phyloP scores from a whole-genome alignment of 202 grass and related monocot genomes.

The Miscanthus sacchariflorus region DNA sequence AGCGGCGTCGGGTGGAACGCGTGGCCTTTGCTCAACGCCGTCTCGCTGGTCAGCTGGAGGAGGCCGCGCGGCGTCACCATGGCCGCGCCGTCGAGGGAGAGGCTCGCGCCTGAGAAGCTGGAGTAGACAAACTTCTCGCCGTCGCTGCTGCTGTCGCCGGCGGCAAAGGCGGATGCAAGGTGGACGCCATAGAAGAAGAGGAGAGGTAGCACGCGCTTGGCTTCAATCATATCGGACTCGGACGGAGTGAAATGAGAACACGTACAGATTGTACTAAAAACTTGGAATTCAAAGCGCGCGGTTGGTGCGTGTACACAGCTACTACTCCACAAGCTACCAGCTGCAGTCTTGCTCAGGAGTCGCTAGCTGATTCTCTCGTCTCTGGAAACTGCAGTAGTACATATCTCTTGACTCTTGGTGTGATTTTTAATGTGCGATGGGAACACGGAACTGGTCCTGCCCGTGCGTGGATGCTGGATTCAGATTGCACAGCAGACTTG shows the following conservation, averaged over 20 bases:
- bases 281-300: not conserved
- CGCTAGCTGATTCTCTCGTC: not conserved
- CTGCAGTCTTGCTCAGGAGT: constrained; percentile 1
- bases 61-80: constrained; percentile 36
- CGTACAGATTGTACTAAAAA: not conserved
- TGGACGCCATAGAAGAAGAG: constrained; percentile 5
- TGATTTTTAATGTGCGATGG: not conserved
- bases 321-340: not conserved
- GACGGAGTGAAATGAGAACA: not conserved
- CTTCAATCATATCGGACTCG: not conserved
- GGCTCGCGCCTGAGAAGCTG: constrained; percentile 28
- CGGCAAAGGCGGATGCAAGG: not conserved
- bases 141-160: not conserved
- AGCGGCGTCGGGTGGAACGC: constrained; percentile 50
- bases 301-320: not conserved
- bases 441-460: not conserved
- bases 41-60: constrained; percentile 42
- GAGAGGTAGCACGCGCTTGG: not conserved
- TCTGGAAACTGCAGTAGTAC: too few species aligned
- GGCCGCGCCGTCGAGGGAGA: constrained; percentile 40
- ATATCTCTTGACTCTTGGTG: not conserved
- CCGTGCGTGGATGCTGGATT: too few species aligned
- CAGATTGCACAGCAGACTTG: not conserved
- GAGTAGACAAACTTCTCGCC: constrained; percentile 14
- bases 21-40: constrained; percentile 27